phyloP scores from a whole-genome alignment of 2,329 filamentous ascomycete genomes.

The Cladophialophora yegresii region DNA sequence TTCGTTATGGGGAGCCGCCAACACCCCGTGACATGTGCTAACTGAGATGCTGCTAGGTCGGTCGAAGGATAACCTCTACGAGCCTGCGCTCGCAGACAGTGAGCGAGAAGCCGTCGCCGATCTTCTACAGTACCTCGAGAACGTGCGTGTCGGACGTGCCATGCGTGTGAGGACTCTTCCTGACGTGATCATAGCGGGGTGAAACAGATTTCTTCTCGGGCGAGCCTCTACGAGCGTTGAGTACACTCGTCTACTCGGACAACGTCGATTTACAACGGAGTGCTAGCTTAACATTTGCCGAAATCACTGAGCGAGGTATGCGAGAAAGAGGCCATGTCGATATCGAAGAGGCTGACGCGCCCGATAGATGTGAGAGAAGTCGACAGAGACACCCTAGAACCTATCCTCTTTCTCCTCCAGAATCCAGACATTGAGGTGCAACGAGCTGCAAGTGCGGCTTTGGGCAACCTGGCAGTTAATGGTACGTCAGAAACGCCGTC shows the following conservation, averaged over 20 bases:
- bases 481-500: conserved; percentile 60
- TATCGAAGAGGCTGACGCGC: conserved; percentile 28
- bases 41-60: conserved; percentile 56
- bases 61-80: conserved; percentile 78
- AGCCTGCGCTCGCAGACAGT: conserved; percentile 87
- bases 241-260: conserved; percentile 95
- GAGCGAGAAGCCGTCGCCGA: conserved; percentile 97
- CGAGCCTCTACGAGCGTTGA: conserved; percentile 88
- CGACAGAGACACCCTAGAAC: conserved; percentile 89
- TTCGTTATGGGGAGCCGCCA: conserved; percentile 7
- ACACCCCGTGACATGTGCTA: background rate
- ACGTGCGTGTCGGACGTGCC: conserved; percentile 61
- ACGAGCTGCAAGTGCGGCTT: conserved; percentile 88
- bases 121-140: conserved; percentile 91
- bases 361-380: conserved; percentile 88
- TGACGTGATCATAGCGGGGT: conserved; percentile 64
- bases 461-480: conserved; percentile 96
- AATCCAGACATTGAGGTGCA: conserved; percentile 97
- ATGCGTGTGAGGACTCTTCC: conserved; percentile 30
- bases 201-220: conserved; percentile 99
- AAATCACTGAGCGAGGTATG: conserved; percentile 94
- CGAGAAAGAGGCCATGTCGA: conserved; percentile 11
- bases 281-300: conserved; percentile 95
- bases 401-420: conserved; percentile 91
- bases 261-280: conserved; percentile 98